Evolutionary conservation across 164 flowering plant species (phyloP), one percentile per base, ranked within the genome.

Genomic region (Magnolia officinalis): DNA sequence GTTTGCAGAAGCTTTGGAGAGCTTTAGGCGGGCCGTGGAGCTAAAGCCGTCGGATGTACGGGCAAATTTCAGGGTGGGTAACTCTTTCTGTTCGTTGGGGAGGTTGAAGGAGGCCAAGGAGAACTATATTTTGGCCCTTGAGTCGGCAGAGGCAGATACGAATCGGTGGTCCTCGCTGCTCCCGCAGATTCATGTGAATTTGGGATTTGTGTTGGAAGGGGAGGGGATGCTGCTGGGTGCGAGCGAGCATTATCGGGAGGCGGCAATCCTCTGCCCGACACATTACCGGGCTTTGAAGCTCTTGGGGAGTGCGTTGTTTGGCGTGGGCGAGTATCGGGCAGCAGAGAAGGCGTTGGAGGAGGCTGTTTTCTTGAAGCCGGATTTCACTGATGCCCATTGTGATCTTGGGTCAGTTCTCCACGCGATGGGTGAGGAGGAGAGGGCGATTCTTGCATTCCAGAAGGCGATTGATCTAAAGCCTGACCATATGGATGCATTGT

Each of bases 211-310:
- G 14, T 20, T 79, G 45, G 81, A 79, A 63, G 81, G 77, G 13
- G 81, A 79, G 52, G 81, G 81, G 4, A 66, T 79, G 77, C 13
- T 74, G 50, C 66, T 74, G 7, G 29, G 74, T 31, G 78, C 81
- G 7, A 63, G 77, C n/a, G 81, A 79, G 58, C 81, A 79, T 71
- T 79, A 79, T 55, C 69, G 77, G 13, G 81, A 79, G 74, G 81
- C 81, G n/a, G 77, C 75, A 0, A 79, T 74, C 16, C 75, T 79
- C 51, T 79, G 77, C 74, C 81, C 81, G 9, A 75, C 81, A 4
- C 81, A 79, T 75, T 79, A 63, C 24, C 70, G 81, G 11, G 81
- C 81, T 24, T 52, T 79, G 75, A 79, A 79, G 78, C 81, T 70
- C 8, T 37, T 79, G 70, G 81, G 81, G 9, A 79, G 81, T 37